These are phyloP conservation scores for Isatis tinctoria DNA, from an alignment of 345 rosid genomes.

Conservation along the genomic window DNA sequence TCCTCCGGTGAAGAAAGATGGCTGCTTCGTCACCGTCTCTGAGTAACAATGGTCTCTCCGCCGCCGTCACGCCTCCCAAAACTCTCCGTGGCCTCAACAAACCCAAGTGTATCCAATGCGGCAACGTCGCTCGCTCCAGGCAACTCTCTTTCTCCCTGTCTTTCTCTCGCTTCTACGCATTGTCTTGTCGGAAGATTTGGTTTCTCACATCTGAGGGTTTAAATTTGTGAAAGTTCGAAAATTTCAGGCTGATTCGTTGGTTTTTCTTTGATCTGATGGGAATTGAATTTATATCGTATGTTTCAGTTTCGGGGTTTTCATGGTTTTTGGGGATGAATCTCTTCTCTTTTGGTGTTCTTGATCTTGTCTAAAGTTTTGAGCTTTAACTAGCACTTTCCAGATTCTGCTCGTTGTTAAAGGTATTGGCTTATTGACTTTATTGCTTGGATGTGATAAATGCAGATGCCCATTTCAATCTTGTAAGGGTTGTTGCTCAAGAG, in stretches of 20 bases:
- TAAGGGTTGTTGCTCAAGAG: conserved; percentile 92
- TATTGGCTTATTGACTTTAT: not conserved
- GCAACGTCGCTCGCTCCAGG: conserved; percentile 99
- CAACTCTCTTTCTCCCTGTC: conserved; percentile 2
- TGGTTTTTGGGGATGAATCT: not conserved
- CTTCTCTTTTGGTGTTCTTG: not conserved
- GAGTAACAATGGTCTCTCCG: conserved; percentile 26
- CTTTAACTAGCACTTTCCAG: not conserved
- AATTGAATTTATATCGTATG: too few relatives aligned
- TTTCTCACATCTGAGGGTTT: not conserved
- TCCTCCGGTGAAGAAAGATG: conserved; percentile 33
- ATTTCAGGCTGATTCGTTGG: not conserved
- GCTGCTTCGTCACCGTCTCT: conserved; percentile 57
- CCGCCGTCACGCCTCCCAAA: conserved; percentile 50
- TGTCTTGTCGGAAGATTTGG: not conserved
- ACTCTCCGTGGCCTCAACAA: conserved; percentile 95
- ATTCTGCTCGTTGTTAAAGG: too few relatives aligned
- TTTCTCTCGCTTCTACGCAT: conserved; percentile 3
- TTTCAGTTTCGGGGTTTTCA: too few relatives aligned
- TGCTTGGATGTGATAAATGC: conserved; percentile 31
- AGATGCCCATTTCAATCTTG: conserved; percentile 96
- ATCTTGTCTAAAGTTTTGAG: not conserved
- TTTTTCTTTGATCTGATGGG: too few relatives aligned
- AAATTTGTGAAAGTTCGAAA: not conserved
- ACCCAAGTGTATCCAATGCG: conserved; percentile 95